Conservation (phyloP, 345 rosid species). For the Lepidium aucheri region DNA sequence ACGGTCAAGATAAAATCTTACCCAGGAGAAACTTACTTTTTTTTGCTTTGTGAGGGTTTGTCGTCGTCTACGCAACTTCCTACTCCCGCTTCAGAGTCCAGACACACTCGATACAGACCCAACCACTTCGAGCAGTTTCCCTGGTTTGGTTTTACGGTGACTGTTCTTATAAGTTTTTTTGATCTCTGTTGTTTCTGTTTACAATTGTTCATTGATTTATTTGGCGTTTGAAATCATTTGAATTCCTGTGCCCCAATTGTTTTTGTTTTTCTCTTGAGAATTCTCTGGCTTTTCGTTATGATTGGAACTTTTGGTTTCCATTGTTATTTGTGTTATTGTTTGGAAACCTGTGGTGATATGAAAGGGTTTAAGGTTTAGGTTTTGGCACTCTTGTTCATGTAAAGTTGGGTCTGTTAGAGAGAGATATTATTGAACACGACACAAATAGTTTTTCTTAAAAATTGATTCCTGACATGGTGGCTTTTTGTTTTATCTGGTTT, state of each 20-base stretch:
- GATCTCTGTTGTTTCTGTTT: background rate
- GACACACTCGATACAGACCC: background rate
- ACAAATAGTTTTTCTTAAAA: background rate
- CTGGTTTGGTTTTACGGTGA: background rate
- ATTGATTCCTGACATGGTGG: background rate
- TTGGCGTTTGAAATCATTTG: background rate
- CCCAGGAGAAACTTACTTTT: too few species aligned
- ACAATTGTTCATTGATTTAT: background rate
- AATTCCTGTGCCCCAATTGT: background rate
- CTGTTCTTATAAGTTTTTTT: background rate
- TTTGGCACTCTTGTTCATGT: background rate
- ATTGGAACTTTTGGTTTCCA: background rate
- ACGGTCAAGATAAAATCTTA: too few species aligned
- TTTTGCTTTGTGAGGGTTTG: too few species aligned
- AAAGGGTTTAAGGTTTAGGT: background rate
- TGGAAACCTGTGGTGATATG: background rate
- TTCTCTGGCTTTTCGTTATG: background rate
- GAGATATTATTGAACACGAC: background rate
- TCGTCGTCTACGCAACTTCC: conserved; percentile 1
- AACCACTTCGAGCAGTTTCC: background rate
- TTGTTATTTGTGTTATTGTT: background rate
- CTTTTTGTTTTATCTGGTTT: background rate
- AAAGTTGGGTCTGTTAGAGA: background rate
- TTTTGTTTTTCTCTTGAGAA: background rate
- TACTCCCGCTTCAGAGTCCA: conserved; percentile 3